Percentiles rank a stretch among this genome's conserved stretches.
Conservation (phyloP, 2,329 filamentous ascomycete species). For the Lecanicillium sp. region DNA sequence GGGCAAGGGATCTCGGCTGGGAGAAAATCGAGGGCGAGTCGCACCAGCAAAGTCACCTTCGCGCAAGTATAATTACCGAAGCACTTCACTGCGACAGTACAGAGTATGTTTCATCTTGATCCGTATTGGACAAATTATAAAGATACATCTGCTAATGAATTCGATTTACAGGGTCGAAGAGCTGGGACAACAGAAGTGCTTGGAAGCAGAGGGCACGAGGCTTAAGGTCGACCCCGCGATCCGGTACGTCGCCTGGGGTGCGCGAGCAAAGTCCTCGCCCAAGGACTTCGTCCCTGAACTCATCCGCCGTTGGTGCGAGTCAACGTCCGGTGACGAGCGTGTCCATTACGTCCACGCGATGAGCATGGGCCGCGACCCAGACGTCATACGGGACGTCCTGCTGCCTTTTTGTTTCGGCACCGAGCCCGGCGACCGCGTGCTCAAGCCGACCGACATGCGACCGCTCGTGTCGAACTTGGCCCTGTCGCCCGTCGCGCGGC, state of each 20-base stretch:
- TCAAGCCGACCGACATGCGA: constrained; percentile 82
- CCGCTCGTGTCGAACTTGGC: constrained; percentile 68
- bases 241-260: neutral
- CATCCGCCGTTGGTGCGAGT: neutral
- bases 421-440: constrained; percentile 50
- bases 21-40: constrained; percentile 68
- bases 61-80: constrained; percentile 70
- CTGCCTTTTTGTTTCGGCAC: constrained; percentile 74
- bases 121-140: neutral
- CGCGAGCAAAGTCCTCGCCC: neutral
- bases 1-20: constrained; percentile 86
- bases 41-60: constrained; percentile 74
- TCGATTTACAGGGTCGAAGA: neutral
- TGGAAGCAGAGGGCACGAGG: neutral
- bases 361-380: constrained; percentile 24
- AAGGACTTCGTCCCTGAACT: neutral
- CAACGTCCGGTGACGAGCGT: neutral
- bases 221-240: constrained; percentile 1
- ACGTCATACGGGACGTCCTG: constrained; percentile 60
- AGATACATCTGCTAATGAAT: neutral
- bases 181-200: neutral
- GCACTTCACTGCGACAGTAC: constrained; percentile 74
- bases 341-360: neutral
- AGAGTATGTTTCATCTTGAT: constrained; percentile 43
- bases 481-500: constrained; percentile 63